Evolutionary conservation across 139 green algal genomes (phyloP).

Genomic region (Mesotaenium endlicherianum): DNA sequence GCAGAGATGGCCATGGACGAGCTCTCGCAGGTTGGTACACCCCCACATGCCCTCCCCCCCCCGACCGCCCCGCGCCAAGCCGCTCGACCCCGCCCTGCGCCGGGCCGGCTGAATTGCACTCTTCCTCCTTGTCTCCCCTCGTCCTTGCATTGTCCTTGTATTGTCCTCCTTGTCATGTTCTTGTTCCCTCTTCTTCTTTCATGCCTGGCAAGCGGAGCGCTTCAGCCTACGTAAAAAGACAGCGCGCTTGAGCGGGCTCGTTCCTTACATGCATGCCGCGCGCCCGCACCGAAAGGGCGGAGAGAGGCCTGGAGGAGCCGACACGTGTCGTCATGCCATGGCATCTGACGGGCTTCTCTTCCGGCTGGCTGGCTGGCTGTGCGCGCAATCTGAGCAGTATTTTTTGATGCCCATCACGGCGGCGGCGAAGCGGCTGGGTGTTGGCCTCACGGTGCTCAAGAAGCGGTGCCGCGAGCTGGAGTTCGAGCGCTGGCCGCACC

Average conservation of each 20-base stretch:
- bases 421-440: slow-evolving; percentile 15
- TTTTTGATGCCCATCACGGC: slow-evolving; percentile 25
- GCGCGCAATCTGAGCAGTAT: slow-evolving; percentile 1
- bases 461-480: slow-evolving; percentile 39
- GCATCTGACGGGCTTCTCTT: too few species aligned
- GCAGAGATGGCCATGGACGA: slow-evolving; percentile 18
- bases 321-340: too few species aligned
- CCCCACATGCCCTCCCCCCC: too few species aligned
- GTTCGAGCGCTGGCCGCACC: slow-evolving; percentile 37
- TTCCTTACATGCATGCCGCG: too few species aligned
- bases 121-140: background rate
- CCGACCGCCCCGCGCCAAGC: too few species aligned
- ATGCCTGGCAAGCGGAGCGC: background rate
- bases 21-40: background rate
- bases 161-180: background rate
- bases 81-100: too few species aligned
- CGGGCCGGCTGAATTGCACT: background rate
- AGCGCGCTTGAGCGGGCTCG: too few species aligned
- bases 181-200: background rate
- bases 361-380: background rate
- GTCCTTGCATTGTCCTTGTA: background rate
- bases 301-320: too few species aligned
- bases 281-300: too few species aligned
- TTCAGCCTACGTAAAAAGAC: too few species aligned
- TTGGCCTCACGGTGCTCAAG: slow-evolving; percentile 46